These are phyloP conservation scores for Phytophthora quininea DNA, from an alignment of 352 stramenopile species.

Conservation along the genomic window DNA sequence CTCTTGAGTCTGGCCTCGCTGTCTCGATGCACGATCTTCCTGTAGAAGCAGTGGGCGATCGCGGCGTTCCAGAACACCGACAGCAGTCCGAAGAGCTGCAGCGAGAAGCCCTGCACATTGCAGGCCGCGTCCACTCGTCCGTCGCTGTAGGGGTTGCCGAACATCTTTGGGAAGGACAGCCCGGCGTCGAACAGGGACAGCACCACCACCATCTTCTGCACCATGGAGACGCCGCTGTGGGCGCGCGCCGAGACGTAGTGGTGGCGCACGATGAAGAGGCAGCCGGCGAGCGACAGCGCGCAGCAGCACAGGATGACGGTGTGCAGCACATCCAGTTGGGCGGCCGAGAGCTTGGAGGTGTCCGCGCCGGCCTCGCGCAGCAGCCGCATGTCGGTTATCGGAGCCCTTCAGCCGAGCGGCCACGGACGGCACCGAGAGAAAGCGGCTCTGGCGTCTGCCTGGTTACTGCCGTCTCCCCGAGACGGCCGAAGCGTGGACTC, in stretches of 20 bases:
- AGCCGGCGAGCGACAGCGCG: slow-evolving; percentile 49
- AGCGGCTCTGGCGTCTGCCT: not conserved
- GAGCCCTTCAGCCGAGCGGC: slow-evolving; percentile 14
- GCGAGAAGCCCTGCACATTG: slow-evolving; percentile 57
- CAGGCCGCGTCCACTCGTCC: slow-evolving; percentile 30
- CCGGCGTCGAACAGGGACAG: slow-evolving; percentile 67
- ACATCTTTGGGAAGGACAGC: slow-evolving; percentile 58
- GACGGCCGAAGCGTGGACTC: not conserved
- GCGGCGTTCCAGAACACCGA: slow-evolving; percentile 75
- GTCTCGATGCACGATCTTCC: slow-evolving; percentile 71
- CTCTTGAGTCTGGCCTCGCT: slow-evolving; percentile 65
- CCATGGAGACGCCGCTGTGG: slow-evolving; percentile 48
- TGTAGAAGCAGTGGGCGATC: slow-evolving; percentile 76
- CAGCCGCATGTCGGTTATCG: slow-evolving; percentile 12
- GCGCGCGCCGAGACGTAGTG: slow-evolving; percentile 38
- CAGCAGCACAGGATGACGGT: slow-evolving; percentile 46
- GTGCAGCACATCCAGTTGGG: slow-evolving; percentile 38
- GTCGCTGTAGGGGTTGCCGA: slow-evolving; percentile 38
- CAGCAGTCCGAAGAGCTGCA: slow-evolving; percentile 63
- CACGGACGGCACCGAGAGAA: too few relatives aligned
- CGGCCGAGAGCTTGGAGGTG: slow-evolving; percentile 19
- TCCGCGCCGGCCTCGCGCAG: slow-evolving; percentile 19
- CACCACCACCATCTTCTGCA: slow-evolving; percentile 77
- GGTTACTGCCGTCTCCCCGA: not conserved
- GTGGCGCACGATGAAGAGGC: slow-evolving; percentile 56